Percentiles rank a stretch among this genome's conserved stretches.
Evolutionary conservation across 192 early-diverging fungal genomes (phyloP).

Genomic region (Chytriomyces sp.): DNA sequence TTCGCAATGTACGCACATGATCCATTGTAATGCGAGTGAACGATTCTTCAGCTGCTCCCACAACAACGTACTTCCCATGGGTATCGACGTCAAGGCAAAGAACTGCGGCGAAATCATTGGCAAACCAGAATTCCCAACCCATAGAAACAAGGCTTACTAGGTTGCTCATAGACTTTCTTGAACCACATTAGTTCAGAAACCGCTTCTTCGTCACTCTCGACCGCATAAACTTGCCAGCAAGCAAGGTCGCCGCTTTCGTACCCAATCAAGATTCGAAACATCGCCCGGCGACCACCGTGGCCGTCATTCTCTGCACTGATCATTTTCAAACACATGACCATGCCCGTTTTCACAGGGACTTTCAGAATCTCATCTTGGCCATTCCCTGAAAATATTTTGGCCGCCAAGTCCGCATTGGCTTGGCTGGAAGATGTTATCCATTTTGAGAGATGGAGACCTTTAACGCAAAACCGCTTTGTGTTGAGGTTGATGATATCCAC

Average conservation of each 20-base stretch:
- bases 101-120: background rate
- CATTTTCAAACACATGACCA: slow-evolving; percentile 19
- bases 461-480: background rate
- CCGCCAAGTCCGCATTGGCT: background rate
- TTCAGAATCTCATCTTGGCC: background rate
- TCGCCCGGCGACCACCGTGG: background rate
- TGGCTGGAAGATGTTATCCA: background rate
- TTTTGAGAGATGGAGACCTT: background rate
- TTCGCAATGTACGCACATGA: background rate
- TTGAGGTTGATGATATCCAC: slow-evolving; percentile 4
- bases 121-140: background rate
- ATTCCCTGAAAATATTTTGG: background rate
- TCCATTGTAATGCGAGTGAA: background rate
- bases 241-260: slow-evolving; percentile 19
- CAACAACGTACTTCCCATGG: background rate
- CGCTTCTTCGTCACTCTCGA: background rate
- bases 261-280: background rate
- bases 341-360: slow-evolving; percentile 9
- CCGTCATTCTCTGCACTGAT: background rate
- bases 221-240: background rate
- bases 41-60: slow-evolving; percentile 5
- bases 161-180: background rate
- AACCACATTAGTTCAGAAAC: slow-evolving; percentile 1
- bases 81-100: background rate
- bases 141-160: slow-evolving; percentile 9